Evolutionary conservation across 352 stramenopile species (phyloP).

Genomic region (Thraustochytrium sp.): DNA sequence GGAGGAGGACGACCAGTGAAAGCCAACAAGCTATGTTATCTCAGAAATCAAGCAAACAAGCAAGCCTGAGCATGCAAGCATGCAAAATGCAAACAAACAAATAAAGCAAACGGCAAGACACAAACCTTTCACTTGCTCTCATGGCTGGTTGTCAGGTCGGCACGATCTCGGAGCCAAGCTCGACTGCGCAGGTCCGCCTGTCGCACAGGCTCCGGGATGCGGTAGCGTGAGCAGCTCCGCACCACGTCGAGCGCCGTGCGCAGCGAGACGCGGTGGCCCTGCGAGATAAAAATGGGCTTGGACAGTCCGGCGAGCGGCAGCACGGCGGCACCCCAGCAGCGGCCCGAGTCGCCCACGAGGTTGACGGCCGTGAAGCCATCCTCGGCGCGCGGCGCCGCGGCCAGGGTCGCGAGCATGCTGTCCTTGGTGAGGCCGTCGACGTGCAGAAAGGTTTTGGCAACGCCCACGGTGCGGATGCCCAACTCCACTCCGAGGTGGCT

Average conservation of each 20-base stretch:
- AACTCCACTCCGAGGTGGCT: slow-evolving; percentile 82
- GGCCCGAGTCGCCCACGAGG: slow-evolving; percentile 60
- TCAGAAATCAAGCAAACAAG: too few relatives aligned
- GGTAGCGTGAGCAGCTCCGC: slow-evolving; percentile 60
- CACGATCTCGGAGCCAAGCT: slow-evolving; percentile 37
- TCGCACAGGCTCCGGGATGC: slow-evolving; percentile 71
- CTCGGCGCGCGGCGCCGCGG: slow-evolving; percentile 49
- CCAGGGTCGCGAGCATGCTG: slow-evolving; percentile 59
- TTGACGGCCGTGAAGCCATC: background rate
- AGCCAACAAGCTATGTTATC: too few relatives aligned
- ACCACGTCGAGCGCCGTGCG: slow-evolving; percentile 60
- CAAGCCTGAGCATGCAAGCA: too few relatives aligned
- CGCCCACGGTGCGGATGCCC: slow-evolving; percentile 78
- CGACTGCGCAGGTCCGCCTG: slow-evolving; percentile 72
- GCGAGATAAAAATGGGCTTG: slow-evolving; percentile 75
- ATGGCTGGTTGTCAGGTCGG: background rate
- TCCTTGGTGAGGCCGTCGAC: slow-evolving; percentile 68
- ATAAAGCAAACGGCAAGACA: background rate
- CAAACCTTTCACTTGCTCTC: background rate
- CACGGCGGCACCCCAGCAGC: slow-evolving; percentile 65
- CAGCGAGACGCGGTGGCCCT: slow-evolving; percentile 65
- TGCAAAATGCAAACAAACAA: too few relatives aligned
- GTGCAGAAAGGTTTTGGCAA: slow-evolving; percentile 79
- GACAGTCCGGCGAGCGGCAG: slow-evolving; percentile 50
- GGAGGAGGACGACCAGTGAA: too few relatives aligned